Percentiles rank a stretch among this genome's conserved stretches.
Evolutionary conservation across 371 early-diverging fungal genomes (phyloP).

Genomic region (Umbelopsis sp.): DNA sequence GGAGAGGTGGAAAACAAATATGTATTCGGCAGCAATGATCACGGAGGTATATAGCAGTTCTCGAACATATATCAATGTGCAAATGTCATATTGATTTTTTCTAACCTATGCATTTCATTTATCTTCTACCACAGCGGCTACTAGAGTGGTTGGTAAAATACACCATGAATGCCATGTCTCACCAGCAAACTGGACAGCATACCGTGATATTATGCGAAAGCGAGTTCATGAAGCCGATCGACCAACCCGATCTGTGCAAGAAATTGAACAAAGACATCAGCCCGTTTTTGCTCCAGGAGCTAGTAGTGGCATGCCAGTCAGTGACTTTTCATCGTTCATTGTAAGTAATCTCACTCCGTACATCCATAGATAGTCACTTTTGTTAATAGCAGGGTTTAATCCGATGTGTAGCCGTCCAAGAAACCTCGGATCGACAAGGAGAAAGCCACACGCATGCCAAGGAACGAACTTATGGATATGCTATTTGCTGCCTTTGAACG

Average conservation of each 20-base stretch:
- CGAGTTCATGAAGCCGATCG: slow-evolving; percentile 64
- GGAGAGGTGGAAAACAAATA: slow-evolving; percentile 74
- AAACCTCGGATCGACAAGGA: slow-evolving; percentile 52
- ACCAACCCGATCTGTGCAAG: slow-evolving; percentile 61
- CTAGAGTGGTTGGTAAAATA: slow-evolving; percentile 71
- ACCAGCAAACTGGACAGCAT: slow-evolving; percentile 61
- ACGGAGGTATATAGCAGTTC: slow-evolving; percentile 36
- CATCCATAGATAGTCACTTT: no score
- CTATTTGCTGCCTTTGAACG: slow-evolving; percentile 83
- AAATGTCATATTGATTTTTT: background rate
- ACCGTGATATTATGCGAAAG: slow-evolving; percentile 78
- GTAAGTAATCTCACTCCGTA: slow-evolving; percentile 38
- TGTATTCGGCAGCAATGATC: slow-evolving; percentile 71
- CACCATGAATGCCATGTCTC: slow-evolving; percentile 83
- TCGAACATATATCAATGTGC: background rate
- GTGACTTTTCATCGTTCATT: slow-evolving; percentile 56
- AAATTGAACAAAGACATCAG: slow-evolving; percentile 56
- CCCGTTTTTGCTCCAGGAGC: slow-evolving; percentile 63
- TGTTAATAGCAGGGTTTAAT: no score
- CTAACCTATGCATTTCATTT: no score
- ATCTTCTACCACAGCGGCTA: slow-evolving; percentile 19
- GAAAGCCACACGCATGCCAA: slow-evolving; percentile 84
- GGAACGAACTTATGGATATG: slow-evolving; percentile 82
- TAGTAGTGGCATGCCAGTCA: slow-evolving; percentile 57
- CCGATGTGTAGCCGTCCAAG: slow-evolving; percentile 35